Evolutionary conservation across 2,329 filamentous ascomycete genomes (phyloP).

Genomic region (Hortaea sp.): DNA sequence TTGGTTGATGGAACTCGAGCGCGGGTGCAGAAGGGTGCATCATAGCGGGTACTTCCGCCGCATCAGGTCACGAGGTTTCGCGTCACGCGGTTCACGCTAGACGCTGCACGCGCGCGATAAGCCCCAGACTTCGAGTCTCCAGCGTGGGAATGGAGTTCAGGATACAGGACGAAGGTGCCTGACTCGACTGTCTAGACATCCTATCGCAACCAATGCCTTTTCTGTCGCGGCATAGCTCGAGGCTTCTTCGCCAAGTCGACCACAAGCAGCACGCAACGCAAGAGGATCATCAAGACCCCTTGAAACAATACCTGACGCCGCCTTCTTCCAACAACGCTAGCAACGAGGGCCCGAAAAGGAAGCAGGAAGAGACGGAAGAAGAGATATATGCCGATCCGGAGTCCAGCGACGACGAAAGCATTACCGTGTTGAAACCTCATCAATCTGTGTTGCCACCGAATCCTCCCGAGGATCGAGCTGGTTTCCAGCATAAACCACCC

Average conservation of each 20-base stretch:
- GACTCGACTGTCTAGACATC: background rate
- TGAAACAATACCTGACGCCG: slow-evolving; percentile 5
- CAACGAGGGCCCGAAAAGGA: slow-evolving; percentile 1
- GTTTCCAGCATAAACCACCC: background rate
- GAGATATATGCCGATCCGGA: slow-evolving; percentile 7
- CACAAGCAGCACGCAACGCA: slow-evolving; percentile 27
- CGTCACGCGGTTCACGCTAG: background rate
- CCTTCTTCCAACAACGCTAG: background rate
- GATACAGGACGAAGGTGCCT: background rate
- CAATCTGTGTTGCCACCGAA: background rate
- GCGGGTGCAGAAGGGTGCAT: no score
- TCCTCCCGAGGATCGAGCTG: background rate
- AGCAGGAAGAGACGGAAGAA: slow-evolving; percentile 1
- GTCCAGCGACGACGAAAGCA: slow-evolving; percentile 8
- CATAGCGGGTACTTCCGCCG: no score
- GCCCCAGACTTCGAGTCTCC: background rate
- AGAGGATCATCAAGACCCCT: slow-evolving; percentile 26
- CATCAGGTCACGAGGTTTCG: background rate
- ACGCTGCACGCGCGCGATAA: background rate
- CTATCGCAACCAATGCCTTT: background rate
- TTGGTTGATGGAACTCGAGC: no score
- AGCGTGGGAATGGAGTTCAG: background rate
- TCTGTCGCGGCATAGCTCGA: background rate
- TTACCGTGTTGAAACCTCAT: background rate
- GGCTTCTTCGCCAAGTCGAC: slow-evolving; percentile 23